Base-by-base conservation (phyloP, 768 basidiomycete genomes). In the Pleurotus tuber-regium region DNA sequence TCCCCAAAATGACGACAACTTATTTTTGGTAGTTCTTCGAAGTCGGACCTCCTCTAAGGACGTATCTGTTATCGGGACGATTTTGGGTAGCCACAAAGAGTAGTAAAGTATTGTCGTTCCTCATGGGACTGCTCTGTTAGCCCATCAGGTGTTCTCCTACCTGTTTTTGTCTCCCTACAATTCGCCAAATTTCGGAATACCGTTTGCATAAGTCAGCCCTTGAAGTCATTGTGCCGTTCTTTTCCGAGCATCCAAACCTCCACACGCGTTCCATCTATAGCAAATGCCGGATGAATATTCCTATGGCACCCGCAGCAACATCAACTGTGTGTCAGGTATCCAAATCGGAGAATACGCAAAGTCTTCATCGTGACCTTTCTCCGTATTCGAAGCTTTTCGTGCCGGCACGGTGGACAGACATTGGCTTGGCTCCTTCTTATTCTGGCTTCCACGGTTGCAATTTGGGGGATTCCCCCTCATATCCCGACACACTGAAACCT, bases 181-280 rank as follows among this genome's bases (percentile, higher is more conserved):
- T 26, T 46, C 43, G 43, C 26, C 21, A 26, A 11, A 29, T 46
- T 30, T 29, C 43, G 28, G 43, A 21, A 28, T 25, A 16, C 12
- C 25, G 14, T 9, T 14, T 42, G 16, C 18, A 19, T 19, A 6
- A 21, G 6, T 12, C 7, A 7, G 9, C 11, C 28, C 19, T 26
- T 16, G 10, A 28, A 25, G 19, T 4, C n/a, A 10, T n/a, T 44
- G 16, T 26, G 14, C 43, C 43, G 35, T 38, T 38, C 35, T 38
- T 38, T 19, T 38, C 35, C 35, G 35, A 44, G 9, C 16, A 11
- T 14, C 7, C 43, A 28, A 4, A 11, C 24, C 43, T 44, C 43
- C 43, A 44, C 43, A 25, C 12, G n/a, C n/a, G 43, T 24, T 43
- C 26, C 43, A 43, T 11, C 43, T 26, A 9, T 43, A 44, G 43